These are phyloP conservation scores for Dothistroma pini DNA, from an alignment of 2,329 filamentous ascomycete species.

Conservation along the genomic window DNA sequence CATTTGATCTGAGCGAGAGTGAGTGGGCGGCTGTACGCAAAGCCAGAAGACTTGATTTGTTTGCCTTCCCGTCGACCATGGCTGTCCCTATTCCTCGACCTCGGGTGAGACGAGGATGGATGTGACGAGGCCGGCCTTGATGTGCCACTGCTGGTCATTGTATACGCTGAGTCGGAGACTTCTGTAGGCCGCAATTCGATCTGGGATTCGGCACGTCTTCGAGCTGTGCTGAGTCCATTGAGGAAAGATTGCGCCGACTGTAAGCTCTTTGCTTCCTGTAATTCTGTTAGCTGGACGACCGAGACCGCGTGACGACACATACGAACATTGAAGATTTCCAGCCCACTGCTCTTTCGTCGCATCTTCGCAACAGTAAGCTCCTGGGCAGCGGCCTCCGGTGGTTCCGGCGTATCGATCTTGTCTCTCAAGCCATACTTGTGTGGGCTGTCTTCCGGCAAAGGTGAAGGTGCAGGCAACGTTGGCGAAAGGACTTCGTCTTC, in stretches of 20 bases:
- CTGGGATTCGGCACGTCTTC: conserved; percentile 30
- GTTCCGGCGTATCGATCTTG: conserved; percentile 32
- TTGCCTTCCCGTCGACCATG: conserved; percentile 27
- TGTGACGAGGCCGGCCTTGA: conserved; percentile 19
- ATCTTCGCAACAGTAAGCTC: conserved; percentile 26
- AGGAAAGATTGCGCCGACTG: conserved; percentile 35
- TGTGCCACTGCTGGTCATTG: conserved; percentile 4
- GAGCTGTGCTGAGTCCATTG: conserved; percentile 33
- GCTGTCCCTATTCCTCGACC: conserved; percentile 15
- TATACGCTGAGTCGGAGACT: conserved; percentile 13
- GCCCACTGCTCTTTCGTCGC: conserved; percentile 31
- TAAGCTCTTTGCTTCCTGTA: conserved; percentile 32
- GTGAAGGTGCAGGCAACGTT: conserved; percentile 32
- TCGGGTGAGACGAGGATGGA: conserved; percentile 16
- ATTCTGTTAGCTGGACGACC: conserved; percentile 8
- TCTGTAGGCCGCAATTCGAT: conserved; percentile 16
- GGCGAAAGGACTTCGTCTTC: conserved; percentile 21
- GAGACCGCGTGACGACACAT: background rate
- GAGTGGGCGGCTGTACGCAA: conserved; percentile 31
- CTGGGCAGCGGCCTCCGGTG: conserved; percentile 19
- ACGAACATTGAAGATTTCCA: conserved; percentile 35
- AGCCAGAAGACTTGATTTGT: conserved; percentile 33
- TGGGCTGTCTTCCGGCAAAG: conserved; percentile 34
- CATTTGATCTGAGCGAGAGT: conserved; percentile 31
- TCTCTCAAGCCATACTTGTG: conserved; percentile 36